phyloP scores from a whole-genome alignment of 257 asterid species.

The Misopates orontium region DNA sequence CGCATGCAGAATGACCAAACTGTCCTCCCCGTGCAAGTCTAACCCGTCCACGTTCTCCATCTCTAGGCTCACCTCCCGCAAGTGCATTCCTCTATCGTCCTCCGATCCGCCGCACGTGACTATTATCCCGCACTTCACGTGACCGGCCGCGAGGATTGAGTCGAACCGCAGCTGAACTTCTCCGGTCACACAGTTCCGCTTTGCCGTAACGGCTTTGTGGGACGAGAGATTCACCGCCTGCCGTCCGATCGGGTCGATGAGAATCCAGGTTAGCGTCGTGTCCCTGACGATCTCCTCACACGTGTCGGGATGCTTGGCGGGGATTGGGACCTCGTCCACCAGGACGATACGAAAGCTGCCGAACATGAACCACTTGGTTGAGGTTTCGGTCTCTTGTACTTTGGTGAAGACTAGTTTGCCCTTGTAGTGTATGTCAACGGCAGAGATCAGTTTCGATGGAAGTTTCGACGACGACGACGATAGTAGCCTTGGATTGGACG shows the following conservation, averaged over 20 bases:
- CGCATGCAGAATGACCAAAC: slow-evolving; percentile 62
- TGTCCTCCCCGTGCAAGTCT: slow-evolving; percentile 74
- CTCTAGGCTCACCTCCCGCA: slow-evolving; percentile 74
- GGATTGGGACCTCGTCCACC: no score
- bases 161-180: slow-evolving; percentile 57
- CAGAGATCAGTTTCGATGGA: slow-evolving; percentile 57
- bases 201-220: slow-evolving; percentile 52
- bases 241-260: slow-evolving; percentile 53
- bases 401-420: slow-evolving; percentile 43
- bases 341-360: no score
- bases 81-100: slow-evolving; percentile 63
- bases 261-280: slow-evolving; percentile 72
- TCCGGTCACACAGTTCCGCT: slow-evolving; percentile 78
- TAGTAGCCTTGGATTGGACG: not conserved
- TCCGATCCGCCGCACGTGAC: slow-evolving; percentile 70
- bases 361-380: slow-evolving; percentile 70
- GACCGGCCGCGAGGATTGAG: slow-evolving; percentile 45
- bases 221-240: slow-evolving; percentile 72
- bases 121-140: slow-evolving; percentile 56
- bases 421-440: slow-evolving; percentile 67
- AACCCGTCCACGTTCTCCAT: slow-evolving; percentile 85
- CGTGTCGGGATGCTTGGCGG: no score
- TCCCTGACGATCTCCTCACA: not conserved
- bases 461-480: slow-evolving; percentile 20
- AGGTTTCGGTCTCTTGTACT: slow-evolving; percentile 59